Evolutionary conservation across 1,284 basidiomycete species (phyloP), one percentile per base, ranked within the genome.

Genomic region (Sphaerobolus stellatus): DNA sequence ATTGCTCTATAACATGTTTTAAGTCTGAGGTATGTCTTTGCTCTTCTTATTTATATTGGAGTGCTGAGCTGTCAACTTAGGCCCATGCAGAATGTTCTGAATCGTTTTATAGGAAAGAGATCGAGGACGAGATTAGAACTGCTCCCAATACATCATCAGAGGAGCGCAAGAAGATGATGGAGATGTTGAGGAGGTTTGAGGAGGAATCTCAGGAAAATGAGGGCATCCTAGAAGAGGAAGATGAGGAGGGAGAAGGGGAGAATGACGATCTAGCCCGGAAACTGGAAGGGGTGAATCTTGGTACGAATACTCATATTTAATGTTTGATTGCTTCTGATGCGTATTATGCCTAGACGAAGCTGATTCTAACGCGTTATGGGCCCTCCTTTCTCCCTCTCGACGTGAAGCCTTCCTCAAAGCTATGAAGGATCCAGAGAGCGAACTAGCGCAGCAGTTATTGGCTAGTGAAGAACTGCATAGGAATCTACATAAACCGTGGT

Each of bases 1-100:
- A 92, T 62, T 93, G 90, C 70, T 88, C 88, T 16, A 67, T 92
- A 36, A 73, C 75, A 13, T 93, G 90, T 67, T 93, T 90, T 69
- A 82, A 85, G 31, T 85, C 86, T 28, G 75, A 83, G 71, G 87
- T 85, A 66, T 54, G 78, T 68, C 11, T 34, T 3, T 47, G 20
- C 29, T 36, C 25, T 9, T 31, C 49, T 22, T 30, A 11, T 50
- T 7, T 20, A 16, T 34, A 6, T 3, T 29, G 6, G 6, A 8
- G 29, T 36, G 31, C 13, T 13, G 36, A 38, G 16, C 33, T 36
- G 36, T 22, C 25, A 14, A 44, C 29, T 25, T 63, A 89, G 84
- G 62, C 71, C 49, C 90, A 92, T 66, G 71, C 74, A 1, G 75
- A 78, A 64, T 92, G 90, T 69, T 88, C 88, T 16, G 90, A 92